Base-by-base conservation (phyloP, 2,329 filamentous ascomycete species). In the Monilinia fructicola region DNA sequence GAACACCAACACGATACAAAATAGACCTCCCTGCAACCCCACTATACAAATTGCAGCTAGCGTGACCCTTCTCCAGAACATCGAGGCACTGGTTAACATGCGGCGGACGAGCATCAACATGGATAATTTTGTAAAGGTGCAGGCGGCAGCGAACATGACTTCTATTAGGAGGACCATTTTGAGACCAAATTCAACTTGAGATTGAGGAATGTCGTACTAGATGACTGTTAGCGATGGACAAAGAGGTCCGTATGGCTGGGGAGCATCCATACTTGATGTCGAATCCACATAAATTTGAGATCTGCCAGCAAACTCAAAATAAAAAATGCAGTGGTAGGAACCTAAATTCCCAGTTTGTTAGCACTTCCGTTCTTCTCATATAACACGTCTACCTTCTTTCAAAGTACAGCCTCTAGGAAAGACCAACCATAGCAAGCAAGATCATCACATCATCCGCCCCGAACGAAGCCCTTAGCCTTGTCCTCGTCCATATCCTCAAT, bases 361-460 rank as follows among this genome's bases (percentile, higher is more conserved):
- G 52, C 35, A 28, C 28, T 1, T 50, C 55, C 31, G 40, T 38
- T 60, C 21, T 18, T 50, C 6, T 21, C 35, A 44, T 2, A 52
- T 52, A n/a, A 31, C 23, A 23, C 28, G 26, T 35, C 4, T 31
- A 16, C 18, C 7, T 42, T 16, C 56, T 28, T 16, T 54, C 31
- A 23, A n/a, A 3, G 16, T 26, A 28, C 31, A 40, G 31, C 16
- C 31, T 50, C 5, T 26, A 48, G 44, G 58, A 12, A 60, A n/a
- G 40, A 67, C 70, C 28, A 69, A 73, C 72, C 71, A 83, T 76
- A 12, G 79, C 78, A 46, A 80, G 38, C 18, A 81, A 72, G 64
- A 83, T 81, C 14, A 83, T 71, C 10, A 78, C 64, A 71, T 84
- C 82, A 68, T 84, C 82, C 3, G 79, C 48, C n/a, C 81, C 82